Evolutionary conservation across 2,329 filamentous ascomycete genomes (phyloP).

Genomic region (Aspergillus eucalypticola): DNA sequence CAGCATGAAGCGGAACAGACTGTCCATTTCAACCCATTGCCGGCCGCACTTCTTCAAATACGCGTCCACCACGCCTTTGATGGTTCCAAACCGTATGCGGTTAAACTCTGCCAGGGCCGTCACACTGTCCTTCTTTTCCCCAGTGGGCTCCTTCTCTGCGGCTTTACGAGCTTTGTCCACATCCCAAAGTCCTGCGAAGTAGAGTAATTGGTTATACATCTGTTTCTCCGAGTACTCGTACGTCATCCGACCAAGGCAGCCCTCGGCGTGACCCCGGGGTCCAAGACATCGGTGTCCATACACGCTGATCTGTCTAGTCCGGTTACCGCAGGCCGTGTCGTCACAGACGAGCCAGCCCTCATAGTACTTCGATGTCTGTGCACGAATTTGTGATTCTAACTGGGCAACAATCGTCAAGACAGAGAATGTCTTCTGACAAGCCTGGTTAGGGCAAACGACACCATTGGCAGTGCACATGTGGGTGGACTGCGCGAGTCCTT

Average conservation of each 20-base stretch:
- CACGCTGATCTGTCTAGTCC: slow-evolving; percentile 88
- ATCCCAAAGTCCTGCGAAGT: slow-evolving; percentile 82
- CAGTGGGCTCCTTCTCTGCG: slow-evolving; percentile 51
- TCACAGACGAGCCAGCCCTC: slow-evolving; percentile 90
- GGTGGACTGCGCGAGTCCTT: slow-evolving; percentile 66
- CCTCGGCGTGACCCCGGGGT: slow-evolving; percentile 77
- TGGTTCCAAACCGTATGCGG: slow-evolving; percentile 71
- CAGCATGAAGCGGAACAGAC: slow-evolving; percentile 67
- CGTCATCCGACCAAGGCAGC: slow-evolving; percentile 82
- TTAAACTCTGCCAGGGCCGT: slow-evolving; percentile 78
- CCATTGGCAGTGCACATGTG: slow-evolving; percentile 71
- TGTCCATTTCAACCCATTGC: slow-evolving; percentile 93
- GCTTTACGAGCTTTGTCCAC: slow-evolving; percentile 72
- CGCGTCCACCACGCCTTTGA: slow-evolving; percentile 74
- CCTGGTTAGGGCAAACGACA: slow-evolving; percentile 65
- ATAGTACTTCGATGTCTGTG: slow-evolving; percentile 81
- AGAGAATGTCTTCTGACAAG: slow-evolving; percentile 66
- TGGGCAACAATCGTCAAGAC: slow-evolving; percentile 80
- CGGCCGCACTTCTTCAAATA: slow-evolving; percentile 88
- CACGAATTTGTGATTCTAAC: slow-evolving; percentile 78
- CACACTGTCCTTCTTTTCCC: slow-evolving; percentile 65
- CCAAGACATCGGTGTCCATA: slow-evolving; percentile 89
- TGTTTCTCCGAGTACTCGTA: slow-evolving; percentile 87
- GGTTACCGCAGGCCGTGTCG: slow-evolving; percentile 80
- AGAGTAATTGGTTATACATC: slow-evolving; percentile 92